Evolutionary conservation across 192 early-diverging fungal genomes (phyloP), one percentile per base, ranked within the genome.

Genomic region (Piromyces finnis): DNA sequence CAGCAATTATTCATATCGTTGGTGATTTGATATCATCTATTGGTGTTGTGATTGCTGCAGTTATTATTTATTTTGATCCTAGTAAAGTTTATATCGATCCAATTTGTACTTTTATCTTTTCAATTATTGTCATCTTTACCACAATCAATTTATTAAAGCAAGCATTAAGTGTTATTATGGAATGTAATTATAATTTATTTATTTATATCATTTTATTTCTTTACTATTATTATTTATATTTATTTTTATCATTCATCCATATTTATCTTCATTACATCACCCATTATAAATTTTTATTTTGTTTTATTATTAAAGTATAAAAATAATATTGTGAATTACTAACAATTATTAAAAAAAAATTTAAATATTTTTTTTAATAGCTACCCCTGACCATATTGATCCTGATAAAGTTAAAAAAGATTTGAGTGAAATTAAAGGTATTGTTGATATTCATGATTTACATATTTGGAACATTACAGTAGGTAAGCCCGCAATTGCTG

Each of bases 31-130:
- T 95, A 26, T 90, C 89, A 1, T 94, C 93, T 12, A 81, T 95
- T 77, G 94, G 94, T 30, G 93, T 95, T 29, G 82, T 95, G 9
- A 90, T 94, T 68, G 93, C 94, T 0, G 90, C 93, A 0, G 85
- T 90, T 6, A 83, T 94, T 35, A 87, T 95, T 29, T 83, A 86
- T 26, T 84, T 91, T 82, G 85, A 88, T 59, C 93, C 92, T 16
- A 78, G 81, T 12, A 80, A 84, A 37, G 89, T 89, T 28, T 87
- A 88, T 81, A 88, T 95, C 37, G 94, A 95, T 81, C 94, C 94
- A 3, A 78, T 94, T 22, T 94, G 93, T 85, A 95, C 94, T 12
- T 94, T 95, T 82, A 68, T 94, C 27, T 95, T 95, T 82, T 93
- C 93, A 0, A 82, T 91, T 35, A 83, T 95, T 78, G 94, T 94